Evolutionary conservation across 257 asterid species (phyloP).

Genomic region (Jasminum sambac): DNA sequence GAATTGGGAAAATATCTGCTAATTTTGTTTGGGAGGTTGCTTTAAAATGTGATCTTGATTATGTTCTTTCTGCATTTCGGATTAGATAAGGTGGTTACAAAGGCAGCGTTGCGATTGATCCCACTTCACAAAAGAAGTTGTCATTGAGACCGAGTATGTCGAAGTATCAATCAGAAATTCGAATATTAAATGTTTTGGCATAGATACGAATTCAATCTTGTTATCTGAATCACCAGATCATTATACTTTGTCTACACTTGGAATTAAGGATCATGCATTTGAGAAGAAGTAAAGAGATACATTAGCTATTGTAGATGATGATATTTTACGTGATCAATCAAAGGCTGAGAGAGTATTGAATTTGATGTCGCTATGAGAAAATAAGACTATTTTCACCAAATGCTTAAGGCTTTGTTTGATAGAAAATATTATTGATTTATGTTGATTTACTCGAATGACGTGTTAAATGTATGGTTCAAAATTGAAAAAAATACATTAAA

Average conservation of each 20-base stretch:
- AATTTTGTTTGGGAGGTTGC: conserved; percentile 71
- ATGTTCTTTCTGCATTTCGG: conserved; percentile 77
- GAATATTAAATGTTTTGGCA: conserved; percentile 63
- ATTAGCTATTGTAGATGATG: conserved; percentile 67
- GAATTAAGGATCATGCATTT: conserved; percentile 58
- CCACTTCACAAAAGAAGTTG: conserved; percentile 64
- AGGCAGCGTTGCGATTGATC: conserved; percentile 92
- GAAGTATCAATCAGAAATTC: conserved; percentile 61
- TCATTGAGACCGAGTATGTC: conserved; percentile 77
- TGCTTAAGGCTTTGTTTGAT: too few species aligned
- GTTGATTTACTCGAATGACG: too few species aligned
- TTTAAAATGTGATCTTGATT: conserved; percentile 53
- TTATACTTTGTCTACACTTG: conserved; percentile 80
- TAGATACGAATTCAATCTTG: conserved; percentile 90
- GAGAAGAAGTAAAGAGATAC: conserved; percentile 67
- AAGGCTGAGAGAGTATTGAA: conserved; percentile 73
- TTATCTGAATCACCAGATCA: conserved; percentile 74
- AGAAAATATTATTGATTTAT: too few species aligned
- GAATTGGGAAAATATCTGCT: conserved; percentile 82
- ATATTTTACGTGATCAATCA: conserved; percentile 55
- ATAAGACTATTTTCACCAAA: conserved; percentile 61
- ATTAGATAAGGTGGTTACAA: conserved; percentile 87
- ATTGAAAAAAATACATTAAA: too few species aligned
- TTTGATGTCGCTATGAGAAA: conserved; percentile 86
- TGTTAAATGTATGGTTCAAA: too few species aligned